Percentiles rank a stretch among this genome's conserved stretches.
These are phyloP conservation scores for Penicillium nucicola DNA, from an alignment of 495 filamentous ascomycete species.

Conservation along the genomic window DNA sequence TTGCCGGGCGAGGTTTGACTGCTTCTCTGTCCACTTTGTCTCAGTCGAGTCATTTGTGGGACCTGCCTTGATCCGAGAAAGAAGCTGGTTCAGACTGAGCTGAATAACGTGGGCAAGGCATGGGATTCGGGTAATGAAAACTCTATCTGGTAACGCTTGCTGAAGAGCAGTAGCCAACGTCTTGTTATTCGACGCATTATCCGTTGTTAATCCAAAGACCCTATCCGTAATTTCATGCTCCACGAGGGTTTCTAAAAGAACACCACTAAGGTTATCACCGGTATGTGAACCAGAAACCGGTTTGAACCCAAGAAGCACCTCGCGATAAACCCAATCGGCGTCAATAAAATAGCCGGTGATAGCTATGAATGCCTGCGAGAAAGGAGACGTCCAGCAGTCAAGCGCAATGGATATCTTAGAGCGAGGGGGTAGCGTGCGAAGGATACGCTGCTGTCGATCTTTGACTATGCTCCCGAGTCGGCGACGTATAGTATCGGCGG, in stretches of 20 bases:
- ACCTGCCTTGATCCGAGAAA: slow-evolving; percentile 2
- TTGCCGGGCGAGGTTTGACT: too few species aligned
- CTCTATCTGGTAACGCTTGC: slow-evolving; percentile 2
- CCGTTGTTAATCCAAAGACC: background rate
- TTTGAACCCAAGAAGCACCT: background rate
- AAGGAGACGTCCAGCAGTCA: slow-evolving; percentile 14
- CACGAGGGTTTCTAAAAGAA: background rate
- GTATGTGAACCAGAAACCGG: background rate
- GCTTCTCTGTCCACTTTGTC: too few species aligned
- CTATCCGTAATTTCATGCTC: background rate
- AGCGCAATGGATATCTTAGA: slow-evolving; percentile 16
- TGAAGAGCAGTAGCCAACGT: slow-evolving; percentile 1
- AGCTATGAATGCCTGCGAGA: slow-evolving; percentile 2
- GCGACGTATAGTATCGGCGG: too few species aligned
- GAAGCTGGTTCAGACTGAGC: slow-evolving; percentile 11
- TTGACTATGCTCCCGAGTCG: too few species aligned
- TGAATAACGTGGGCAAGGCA: slow-evolving; percentile 14
- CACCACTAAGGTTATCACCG: background rate
- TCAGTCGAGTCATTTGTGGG: background rate
- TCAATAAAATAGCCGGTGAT: background rate
- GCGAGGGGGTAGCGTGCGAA: too few species aligned
- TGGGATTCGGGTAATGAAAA: slow-evolving; percentile 6
- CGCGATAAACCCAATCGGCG: background rate
- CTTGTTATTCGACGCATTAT: slow-evolving; percentile 19
- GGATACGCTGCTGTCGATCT: too few species aligned